Base-by-base conservation (phyloP, 495 filamentous ascomycete species). In the Penicillium atrosanguineum region DNA sequence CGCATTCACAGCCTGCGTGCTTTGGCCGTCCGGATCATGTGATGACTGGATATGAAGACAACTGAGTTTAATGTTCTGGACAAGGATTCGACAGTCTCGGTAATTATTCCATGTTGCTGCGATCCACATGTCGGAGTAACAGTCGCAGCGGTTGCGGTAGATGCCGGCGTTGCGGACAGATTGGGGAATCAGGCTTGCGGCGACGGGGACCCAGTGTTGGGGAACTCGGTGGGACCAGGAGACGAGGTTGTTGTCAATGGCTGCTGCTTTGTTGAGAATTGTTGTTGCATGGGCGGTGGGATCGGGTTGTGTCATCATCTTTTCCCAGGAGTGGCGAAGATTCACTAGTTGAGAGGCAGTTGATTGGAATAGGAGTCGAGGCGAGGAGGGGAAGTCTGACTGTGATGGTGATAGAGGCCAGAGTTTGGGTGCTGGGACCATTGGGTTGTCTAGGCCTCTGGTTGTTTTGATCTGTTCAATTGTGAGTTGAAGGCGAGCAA, bases 91-190 rank as follows among this genome's bases (percentile, higher is more conserved):
- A 1, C 78, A 78, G 59, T 80, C 81, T 26, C 86, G 81, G 64
- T 83, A 86, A 37, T 76, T 76, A 50, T 86, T 89, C 83, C 84
- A 87, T 16, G 81, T 78, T 14, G 76, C 69, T 0, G 80, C 78
- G 9, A 82, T 76, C 79, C 82, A 87, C 45, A 83, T 70, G 55
- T 84, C 77, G 2, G 64, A 51, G 61, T 88, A 89, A 50, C 76
- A 65, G 62, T 88, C 84, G 55, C 81, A 84, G 28, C 72, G 72
- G 46, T 75, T 73, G 9, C 74, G 71, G 57, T 82, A 86, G 16
- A 71, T 46, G 3, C 68, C 69, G 1, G 67, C 64, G 4, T 66
- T 50, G 8, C 61, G 69, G 26, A 72, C 61, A 8, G 68, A 69
- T 50, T 67, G 53, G 1, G 65, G 65, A 29, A 78, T 73, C 7